A percentile compares a stretch with the other conserved stretches of the same genome.
Evolutionary conservation across 257 asterid genomes (phyloP).

Genomic region (Euphrasia confusa): DNA sequence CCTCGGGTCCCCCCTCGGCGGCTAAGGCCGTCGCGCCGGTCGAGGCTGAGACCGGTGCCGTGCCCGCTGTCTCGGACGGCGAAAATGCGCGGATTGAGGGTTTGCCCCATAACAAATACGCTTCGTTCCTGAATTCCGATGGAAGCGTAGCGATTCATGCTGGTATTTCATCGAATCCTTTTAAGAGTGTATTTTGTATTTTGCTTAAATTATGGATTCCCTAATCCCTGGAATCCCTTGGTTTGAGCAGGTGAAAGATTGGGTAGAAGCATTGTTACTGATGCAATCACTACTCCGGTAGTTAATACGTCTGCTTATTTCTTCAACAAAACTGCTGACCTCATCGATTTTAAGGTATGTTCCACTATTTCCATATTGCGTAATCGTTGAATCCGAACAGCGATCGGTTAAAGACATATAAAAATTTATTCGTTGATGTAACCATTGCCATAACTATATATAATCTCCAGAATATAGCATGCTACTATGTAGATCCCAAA

Average conservation of each 20-base stretch:
- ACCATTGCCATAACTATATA: too few species aligned
- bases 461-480: too few species aligned
- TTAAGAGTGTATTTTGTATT: too few species aligned
- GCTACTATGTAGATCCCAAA: too few species aligned
- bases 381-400: not conserved
- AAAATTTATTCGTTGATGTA: not conserved
- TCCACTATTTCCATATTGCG: not conserved
- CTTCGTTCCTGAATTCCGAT: constrained; percentile 65
- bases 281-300: constrained; percentile 88
- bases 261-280: constrained; percentile 75
- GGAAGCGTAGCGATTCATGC: constrained; percentile 93
- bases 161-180: constrained; percentile 35
- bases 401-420: not conserved
- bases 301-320: constrained; percentile 88
- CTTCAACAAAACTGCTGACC: constrained; percentile 82
- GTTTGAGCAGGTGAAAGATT: constrained; percentile 74
- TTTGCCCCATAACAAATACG: constrained; percentile 41
- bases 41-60: constrained; percentile 40
- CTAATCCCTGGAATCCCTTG: not conserved
- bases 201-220: too few species aligned
- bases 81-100: constrained; percentile 50
- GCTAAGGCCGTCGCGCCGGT: constrained; percentile 66
- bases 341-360: constrained; percentile 84
- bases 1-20: constrained; percentile 39
- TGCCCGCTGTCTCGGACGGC: constrained; percentile 36